Conservation (phyloP, 2,329 filamentous ascomycete genomes). For the Sporothrix brunneoviolacea region DNA sequence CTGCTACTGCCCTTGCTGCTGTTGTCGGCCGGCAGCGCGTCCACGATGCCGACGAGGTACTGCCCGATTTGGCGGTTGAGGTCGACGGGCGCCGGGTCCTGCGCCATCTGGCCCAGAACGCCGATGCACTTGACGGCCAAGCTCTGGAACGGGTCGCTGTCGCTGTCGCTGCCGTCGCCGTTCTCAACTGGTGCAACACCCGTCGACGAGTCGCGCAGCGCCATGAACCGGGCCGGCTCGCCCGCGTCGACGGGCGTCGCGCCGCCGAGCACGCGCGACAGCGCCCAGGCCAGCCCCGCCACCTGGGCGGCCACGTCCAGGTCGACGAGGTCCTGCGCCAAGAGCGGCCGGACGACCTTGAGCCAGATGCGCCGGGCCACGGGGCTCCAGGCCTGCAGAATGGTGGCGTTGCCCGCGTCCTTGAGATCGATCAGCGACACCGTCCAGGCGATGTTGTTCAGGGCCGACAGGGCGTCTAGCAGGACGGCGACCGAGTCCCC, state of each 20-base stretch:
- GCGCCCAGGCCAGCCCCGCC: constrained; percentile 57
- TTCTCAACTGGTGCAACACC: constrained; percentile 21
- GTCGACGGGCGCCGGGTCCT: constrained; percentile 44
- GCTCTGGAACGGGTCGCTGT: constrained; percentile 48
- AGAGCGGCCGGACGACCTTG: constrained; percentile 47
- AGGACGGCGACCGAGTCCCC: constrained; percentile 40
- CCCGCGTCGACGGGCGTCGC: constrained; percentile 41
- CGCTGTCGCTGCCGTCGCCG: constrained; percentile 27
- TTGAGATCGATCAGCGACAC: constrained; percentile 55
- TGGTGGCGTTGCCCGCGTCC: constrained; percentile 43
- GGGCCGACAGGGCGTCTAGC: constrained; percentile 48
- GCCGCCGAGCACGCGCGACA: constrained; percentile 49
- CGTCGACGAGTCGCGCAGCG: constrained; percentile 52
- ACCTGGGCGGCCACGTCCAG: constrained; percentile 55
- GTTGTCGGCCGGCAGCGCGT: constrained; percentile 43
- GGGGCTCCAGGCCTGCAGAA: constrained; percentile 49
- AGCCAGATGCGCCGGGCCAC: constrained; percentile 51
- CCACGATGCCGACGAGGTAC: constrained; percentile 52
- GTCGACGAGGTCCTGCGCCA: constrained; percentile 56
- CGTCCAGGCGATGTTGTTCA: constrained; percentile 64
- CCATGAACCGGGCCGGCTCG: constrained; percentile 58
- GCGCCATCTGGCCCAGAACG: constrained; percentile 57
- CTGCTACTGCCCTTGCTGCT: too few species aligned
- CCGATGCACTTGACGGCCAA: constrained; percentile 62
- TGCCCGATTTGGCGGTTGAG: constrained; percentile 57